Base-by-base conservation (phyloP, 352 stramenopile genomes). In the Globisporangium megalacanthum region DNA sequence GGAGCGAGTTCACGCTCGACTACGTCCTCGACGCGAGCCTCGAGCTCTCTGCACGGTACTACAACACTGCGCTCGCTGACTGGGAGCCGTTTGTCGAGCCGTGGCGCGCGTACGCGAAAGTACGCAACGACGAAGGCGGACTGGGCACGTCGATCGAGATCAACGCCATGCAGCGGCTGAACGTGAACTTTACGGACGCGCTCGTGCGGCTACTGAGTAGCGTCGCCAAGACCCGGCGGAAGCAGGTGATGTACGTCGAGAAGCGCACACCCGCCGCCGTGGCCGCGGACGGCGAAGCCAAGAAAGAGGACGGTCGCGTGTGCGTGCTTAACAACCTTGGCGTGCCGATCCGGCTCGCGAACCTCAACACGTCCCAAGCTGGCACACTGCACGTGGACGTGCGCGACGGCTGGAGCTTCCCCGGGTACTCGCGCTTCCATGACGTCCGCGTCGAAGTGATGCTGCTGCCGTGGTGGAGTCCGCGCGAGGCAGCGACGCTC, bases 241-340 rank as follows among this genome's bases (percentile, higher is more conserved):
- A 86, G 41, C 83, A 91, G 56, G 76, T 91, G 17, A 73, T 88
- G 25, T 80, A 79, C 54, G 66, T 86, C 10, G 83, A 93, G 37
- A 88, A 89, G 39, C 75, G 86, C 6, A 87, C 83, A 1, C 81
- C 88, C 25, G 79, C 81, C 0, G 81, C 83, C 14, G 82, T 92
- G 6, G 84, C 84, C 33, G 82, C 84, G 17, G 82, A 94, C 52
- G 82, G 75, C 1, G 81, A 92, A 61, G 82, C 85, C 4, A 92
- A 86, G 66, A 91, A 93, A 61, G 84, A 92, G 51, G 77, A 92
- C 46, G 84, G 84, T 1, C 77, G 86, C 35, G 86, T 95, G 10
- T 92, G 79, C 48, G 86, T 95, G n/a, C 68, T 94, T 7, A 95
- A 95, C 60, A 95, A 93, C 51, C 70, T 95, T 2, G 86, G 86